Evolutionary conservation across 176 grass and related monocot species (phyloP).

Genomic region (Echinochloa phyllopogon): DNA sequence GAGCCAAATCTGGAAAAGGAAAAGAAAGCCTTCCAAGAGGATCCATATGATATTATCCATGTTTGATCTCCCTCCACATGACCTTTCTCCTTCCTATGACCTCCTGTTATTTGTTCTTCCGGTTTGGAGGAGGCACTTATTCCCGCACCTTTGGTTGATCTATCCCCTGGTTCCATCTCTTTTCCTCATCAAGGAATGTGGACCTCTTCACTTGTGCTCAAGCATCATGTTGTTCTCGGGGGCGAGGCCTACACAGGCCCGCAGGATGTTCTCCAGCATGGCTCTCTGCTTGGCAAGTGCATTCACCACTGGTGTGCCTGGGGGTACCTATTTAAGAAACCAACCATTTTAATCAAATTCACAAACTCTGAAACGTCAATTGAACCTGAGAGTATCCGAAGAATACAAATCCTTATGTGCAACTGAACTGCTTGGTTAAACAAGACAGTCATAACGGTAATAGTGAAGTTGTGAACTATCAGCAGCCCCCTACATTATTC

Average conservation of each 20-base stretch:
- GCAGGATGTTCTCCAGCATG: slow-evolving; percentile 88
- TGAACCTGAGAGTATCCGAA: neutral
- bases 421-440: neutral
- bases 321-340: slow-evolving; percentile 65
- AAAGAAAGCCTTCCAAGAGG: neutral
- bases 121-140: neutral
- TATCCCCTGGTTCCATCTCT: neutral
- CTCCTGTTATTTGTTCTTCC: neutral
- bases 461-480: neutral
- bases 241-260: slow-evolving; percentile 73
- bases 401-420: neutral
- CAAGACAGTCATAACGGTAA: neutral
- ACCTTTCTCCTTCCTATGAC: neutral
- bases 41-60: neutral
- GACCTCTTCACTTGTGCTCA: slow-evolving; percentile 72
- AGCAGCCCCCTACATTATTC: neutral
- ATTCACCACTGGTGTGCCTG: slow-evolving; percentile 88
- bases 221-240: slow-evolving; percentile 92
- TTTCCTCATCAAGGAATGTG: neutral
- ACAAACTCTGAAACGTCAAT: neutral
- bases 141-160: neutral
- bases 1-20: neutral
- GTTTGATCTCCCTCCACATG: neutral
- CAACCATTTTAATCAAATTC: neutral
- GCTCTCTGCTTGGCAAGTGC: slow-evolving; percentile 80